Percentiles rank a stretch among this genome's conserved stretches.
These are phyloP conservation scores for Pseudogymnoascus pannorum DNA, from an alignment of 2,329 filamentous ascomycete genomes.

Conservation along the genomic window DNA sequence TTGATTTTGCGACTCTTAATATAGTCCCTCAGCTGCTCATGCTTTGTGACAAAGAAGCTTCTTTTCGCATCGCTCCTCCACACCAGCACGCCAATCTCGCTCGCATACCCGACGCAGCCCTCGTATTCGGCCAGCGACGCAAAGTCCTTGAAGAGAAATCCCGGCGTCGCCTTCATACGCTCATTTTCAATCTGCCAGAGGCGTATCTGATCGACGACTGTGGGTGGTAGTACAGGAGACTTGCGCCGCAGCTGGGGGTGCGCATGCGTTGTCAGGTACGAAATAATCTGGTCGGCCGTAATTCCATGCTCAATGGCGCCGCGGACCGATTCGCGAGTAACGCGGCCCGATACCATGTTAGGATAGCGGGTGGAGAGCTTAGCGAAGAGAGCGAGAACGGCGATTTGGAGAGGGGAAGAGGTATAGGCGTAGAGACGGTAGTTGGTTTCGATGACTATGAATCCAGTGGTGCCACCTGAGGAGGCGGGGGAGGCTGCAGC, in stretches of 20 bases:
- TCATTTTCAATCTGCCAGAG: slow-evolving; percentile 98
- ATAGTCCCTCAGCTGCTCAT: slow-evolving; percentile 82
- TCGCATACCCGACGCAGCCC: slow-evolving; percentile 68
- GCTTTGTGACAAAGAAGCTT: slow-evolving; percentile 86
- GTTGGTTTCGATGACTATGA: slow-evolving; percentile 96
- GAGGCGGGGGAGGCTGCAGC: slow-evolving; percentile 35
- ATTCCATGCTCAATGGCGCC: slow-evolving; percentile 85
- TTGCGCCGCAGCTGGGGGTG: slow-evolving; percentile 81
- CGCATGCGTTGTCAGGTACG: slow-evolving; percentile 84
- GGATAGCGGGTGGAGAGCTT: slow-evolving; percentile 85
- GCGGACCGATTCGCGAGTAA: slow-evolving; percentile 83
- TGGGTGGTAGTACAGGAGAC: slow-evolving; percentile 75
- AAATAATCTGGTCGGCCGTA: slow-evolving; percentile 90
- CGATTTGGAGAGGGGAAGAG: slow-evolving; percentile 85
- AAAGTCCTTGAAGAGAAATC: slow-evolving; percentile 89
- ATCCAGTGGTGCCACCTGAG: slow-evolving; percentile 51
- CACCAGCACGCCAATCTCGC: slow-evolving; percentile 81
- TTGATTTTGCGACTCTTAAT: slow-evolving; percentile 57
- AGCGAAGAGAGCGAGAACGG: slow-evolving; percentile 83
- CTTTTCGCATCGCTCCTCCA: slow-evolving; percentile 76
- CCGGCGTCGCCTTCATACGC: slow-evolving; percentile 74
- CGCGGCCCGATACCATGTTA: slow-evolving; percentile 85
- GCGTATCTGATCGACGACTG: slow-evolving; percentile 93
- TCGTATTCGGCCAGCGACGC: slow-evolving; percentile 62
- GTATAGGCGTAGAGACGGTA: slow-evolving; percentile 98